Evolutionary conservation across 768 basidiomycete species (phyloP).

Genomic region (Rhizopogon rudus): DNA sequence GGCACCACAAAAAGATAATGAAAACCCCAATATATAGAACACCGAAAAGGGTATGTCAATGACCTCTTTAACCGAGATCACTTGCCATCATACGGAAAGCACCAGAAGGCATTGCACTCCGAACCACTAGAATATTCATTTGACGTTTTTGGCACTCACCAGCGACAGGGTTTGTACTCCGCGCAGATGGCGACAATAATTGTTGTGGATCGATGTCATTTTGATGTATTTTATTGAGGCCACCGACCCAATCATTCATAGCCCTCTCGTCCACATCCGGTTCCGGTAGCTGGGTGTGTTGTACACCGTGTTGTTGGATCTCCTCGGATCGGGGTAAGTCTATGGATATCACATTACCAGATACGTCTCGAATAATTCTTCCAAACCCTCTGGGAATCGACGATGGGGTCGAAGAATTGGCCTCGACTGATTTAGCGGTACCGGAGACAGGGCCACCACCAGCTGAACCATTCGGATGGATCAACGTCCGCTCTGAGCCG

Average conservation of each 20-base stretch:
- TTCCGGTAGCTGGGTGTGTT: conserved; percentile 5
- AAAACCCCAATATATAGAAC: background rate
- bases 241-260: conserved; percentile 34
- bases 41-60: background rate
- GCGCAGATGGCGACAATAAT: background rate
- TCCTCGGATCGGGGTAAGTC: conserved; percentile 55
- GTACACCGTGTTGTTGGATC: background rate
- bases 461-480: background rate
- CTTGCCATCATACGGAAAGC: background rate
- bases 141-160: background rate
- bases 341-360: conserved; percentile 69
- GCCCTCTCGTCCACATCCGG: conserved; percentile 28
- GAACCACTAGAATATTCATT: background rate
- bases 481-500: conserved; percentile 47
- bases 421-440: background rate
- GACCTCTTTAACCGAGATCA: background rate
- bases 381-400: conserved; percentile 64
- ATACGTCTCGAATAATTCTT: conserved; percentile 74
- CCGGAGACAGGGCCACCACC: background rate
- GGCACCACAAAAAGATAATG: background rate
- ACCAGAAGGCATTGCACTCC: background rate
- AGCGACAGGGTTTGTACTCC: background rate
- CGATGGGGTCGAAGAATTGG: conserved; percentile 15
- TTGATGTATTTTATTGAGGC: background rate
- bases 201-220: background rate